phyloP scores from a whole-genome alignment of 139 green algal species.

The Chlorella vulgaris region DNA sequence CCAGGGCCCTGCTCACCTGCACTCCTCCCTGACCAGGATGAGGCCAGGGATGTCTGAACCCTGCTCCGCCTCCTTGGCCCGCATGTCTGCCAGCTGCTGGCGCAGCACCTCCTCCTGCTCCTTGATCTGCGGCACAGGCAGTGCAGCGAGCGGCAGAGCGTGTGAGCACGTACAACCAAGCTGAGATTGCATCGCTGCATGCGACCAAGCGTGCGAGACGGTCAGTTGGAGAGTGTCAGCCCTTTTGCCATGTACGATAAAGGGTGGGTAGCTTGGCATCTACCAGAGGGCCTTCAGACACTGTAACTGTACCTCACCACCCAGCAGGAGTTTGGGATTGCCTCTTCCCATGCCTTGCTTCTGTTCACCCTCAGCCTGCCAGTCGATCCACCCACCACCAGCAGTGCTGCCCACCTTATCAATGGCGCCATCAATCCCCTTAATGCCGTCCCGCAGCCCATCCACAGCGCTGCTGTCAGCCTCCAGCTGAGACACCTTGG shows the following conservation, averaged over 20 bases:
- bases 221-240: no score
- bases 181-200: neutral
- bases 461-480: slow-evolving; percentile 25
- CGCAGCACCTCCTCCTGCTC: slow-evolving; percentile 39
- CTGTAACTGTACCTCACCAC: no score
- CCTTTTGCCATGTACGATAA: no score
- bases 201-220: no score
- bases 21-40: slow-evolving; percentile 42
- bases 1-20: no score
- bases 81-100: slow-evolving; percentile 29
- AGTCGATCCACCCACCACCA: no score
- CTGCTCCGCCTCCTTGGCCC: slow-evolving; percentile 38
- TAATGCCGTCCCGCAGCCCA: slow-evolving; percentile 35
- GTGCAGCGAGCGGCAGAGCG: neutral
- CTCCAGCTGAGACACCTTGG: slow-evolving; percentile 28
- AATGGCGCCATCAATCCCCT: slow-evolving; percentile 39
- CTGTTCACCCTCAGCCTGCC: no score
- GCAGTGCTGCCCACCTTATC: slow-evolving; percentile 35
- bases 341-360: no score
- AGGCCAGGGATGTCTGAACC: slow-evolving; percentile 26
- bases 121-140: slow-evolving; percentile 10
- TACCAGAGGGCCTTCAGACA: no score
- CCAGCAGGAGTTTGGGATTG: no score
- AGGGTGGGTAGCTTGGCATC: no score
- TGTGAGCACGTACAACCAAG: neutral